phyloP scores from a whole-genome alignment of 192 early-diverging fungal species.

The Mortierella claussenii region DNA sequence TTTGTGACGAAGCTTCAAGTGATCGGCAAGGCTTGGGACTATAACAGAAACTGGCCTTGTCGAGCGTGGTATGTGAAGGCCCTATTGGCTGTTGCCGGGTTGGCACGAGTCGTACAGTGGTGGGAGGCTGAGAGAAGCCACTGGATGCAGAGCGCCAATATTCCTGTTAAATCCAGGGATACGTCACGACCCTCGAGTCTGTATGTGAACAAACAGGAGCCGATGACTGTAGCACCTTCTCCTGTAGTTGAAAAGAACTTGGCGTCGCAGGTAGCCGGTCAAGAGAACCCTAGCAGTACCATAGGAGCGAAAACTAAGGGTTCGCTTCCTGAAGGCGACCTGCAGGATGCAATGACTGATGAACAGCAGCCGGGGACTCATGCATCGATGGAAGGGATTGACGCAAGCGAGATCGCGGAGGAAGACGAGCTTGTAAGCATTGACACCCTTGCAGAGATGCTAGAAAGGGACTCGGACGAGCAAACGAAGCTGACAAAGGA shows the following conservation, averaged over 20 bases:
- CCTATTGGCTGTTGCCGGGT: conserved; percentile 75
- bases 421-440: conserved; percentile 22
- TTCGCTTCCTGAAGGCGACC: neutral
- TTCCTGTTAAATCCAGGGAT: conserved; percentile 32
- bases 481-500: conserved; percentile 41
- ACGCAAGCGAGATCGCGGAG: neutral
- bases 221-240: neutral
- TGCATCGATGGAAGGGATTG: neutral
- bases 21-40: conserved; percentile 71
- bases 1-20: conserved; percentile 67
- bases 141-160: conserved; percentile 62
- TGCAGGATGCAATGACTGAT: neutral
- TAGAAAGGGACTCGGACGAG: conserved; percentile 25
- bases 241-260: neutral
- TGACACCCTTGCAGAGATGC: conserved; percentile 21
- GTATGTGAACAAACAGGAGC: conserved; percentile 18
- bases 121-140: conserved; percentile 79
- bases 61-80: conserved; percentile 69
- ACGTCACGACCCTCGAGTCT: conserved; percentile 37
- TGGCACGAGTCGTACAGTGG: conserved; percentile 82
- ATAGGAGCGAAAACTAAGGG: neutral
- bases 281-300: too few species aligned
- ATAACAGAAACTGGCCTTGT: conserved; percentile 73
- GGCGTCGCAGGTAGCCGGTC: neutral
- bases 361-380: neutral